phyloP scores from a whole-genome alignment of 2,329 filamentous ascomycete species.

The Penicillium decumbens region DNA sequence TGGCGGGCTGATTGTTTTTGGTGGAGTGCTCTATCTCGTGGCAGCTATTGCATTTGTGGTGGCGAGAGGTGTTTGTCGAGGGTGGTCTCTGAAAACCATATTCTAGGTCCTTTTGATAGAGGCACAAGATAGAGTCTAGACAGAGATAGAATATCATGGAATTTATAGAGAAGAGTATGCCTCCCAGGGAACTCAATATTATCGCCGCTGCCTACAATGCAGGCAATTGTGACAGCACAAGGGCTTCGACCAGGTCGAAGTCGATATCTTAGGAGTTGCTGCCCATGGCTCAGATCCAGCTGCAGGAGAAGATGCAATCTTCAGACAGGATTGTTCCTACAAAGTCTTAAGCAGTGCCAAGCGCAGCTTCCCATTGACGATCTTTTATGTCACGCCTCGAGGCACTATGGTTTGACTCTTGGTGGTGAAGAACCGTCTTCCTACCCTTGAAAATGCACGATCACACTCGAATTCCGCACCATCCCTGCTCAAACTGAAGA shows the following conservation, averaged over 20 bases:
- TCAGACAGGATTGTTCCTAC: conserved; percentile 47
- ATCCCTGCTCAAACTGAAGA: conserved; percentile 43
- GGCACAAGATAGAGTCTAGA: background rate
- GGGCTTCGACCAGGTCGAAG: conserved; percentile 44
- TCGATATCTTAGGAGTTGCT: conserved; percentile 34
- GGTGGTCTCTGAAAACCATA: conserved; percentile 16
- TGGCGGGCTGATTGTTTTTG: conserved; percentile 20
- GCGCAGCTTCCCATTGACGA: conserved; percentile 34
- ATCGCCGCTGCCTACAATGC: conserved; percentile 47
- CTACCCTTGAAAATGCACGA: conserved; percentile 49
- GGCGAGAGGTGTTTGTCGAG: conserved; percentile 20
- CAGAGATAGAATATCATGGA: background rate
- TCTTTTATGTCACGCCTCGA: conserved; percentile 37
- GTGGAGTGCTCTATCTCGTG: conserved; percentile 24
- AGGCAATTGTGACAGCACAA: conserved; percentile 48
- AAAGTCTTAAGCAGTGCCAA: conserved; percentile 44
- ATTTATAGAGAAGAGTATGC: conserved; percentile 40
- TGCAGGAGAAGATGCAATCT: conserved; percentile 51
- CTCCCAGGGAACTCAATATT: conserved; percentile 51
- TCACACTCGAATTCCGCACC: conserved; percentile 50
- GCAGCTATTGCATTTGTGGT: conserved; percentile 23
- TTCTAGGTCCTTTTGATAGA: conserved; percentile 11
- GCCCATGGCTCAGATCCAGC: conserved; percentile 38
- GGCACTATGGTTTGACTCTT: conserved; percentile 48
- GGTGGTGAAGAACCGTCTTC: conserved; percentile 52